Base-by-base conservation (phyloP, 2,329 filamentous ascomycete species). In the Chaetomium sp. region DNA sequence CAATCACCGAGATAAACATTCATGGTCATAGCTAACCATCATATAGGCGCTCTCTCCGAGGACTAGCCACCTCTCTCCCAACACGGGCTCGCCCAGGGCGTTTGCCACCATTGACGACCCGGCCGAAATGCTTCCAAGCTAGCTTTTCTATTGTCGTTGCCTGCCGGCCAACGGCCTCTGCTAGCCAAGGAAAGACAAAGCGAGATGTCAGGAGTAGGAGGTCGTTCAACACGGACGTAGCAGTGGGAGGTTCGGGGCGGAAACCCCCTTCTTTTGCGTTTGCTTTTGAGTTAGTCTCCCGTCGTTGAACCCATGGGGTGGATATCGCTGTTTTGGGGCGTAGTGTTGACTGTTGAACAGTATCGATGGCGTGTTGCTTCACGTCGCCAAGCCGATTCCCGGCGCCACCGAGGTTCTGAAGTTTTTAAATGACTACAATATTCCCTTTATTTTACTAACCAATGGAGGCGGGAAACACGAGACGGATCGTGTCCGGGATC, bases 321-420 rank as follows among this genome's bases (percentile, higher is more conserved):
- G 10, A 11, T 49, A 8, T 35, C 14, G 11, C 35, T 5, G 10
- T 11, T 14, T 27, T 10, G 35, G 41, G 32, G 9, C 12, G 6
- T 10, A 9, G 12, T 41, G 19, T 32, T 45, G 38, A 57, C 35
- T 4, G 12, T 12, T 7, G 9, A 4, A 8, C 38, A 65, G 62
- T 64, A 95, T 99, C 68, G 94, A 99, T 70, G 94, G 94, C 54
- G 94, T 99, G n/a, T 82, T 99, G 19, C 79, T 97, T 36, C 89
- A 91, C 66, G 87, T 88, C 58, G 83, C 87, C 4, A 82, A 85
- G 59, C 85, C 89, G 3, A 85, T 97, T 47, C 87, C 89, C 1
- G 87, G 88, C 36, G 92, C 94, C 1, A 76, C 82, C 1, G 79
- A 88, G 66, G 81, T 91, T 11, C 79, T 99, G 19, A 74, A 77